Evolutionary conservation across 129 eudicot genomes (phyloP), one percentile per base, ranked within the genome.

Genomic region (Lactuca saligna): DNA sequence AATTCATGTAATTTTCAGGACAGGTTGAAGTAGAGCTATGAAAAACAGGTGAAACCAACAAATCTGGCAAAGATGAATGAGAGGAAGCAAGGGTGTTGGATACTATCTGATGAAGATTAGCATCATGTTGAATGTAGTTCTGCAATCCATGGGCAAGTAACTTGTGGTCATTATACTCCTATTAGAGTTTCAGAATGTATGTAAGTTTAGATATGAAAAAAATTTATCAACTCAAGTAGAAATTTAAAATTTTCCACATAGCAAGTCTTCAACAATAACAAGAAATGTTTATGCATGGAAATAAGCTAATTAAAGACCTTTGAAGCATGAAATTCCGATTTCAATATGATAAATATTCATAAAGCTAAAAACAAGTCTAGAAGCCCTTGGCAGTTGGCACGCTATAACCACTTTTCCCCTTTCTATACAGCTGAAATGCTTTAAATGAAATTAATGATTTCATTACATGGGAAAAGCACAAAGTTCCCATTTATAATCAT

Each of bases 41-140:
- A 66, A 66, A 54, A 70, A 51, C 77, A 25, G 77, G 79, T 57
- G 80, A 50, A 63, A 61, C 74, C 62, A 61, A 70, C 70, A 54
- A 53, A 55, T 76, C 70, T 49, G 75, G 61, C 65, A 64, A 17
- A 50, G 78, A 63, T 13, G 73, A 66, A 55, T 38, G 69, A 42
- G 74, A 48, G 60, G 80, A 32, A 20, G 70, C 11, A 49, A 53
- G 42, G 38, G 4, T 29, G 59, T 41, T n/a, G 11, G 78, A 62
- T 70, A 48, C 60, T 70, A 65, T 51, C 55, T 71, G 71, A 66
- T 41, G 66, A 67, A 72, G 79, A 59, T 78, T 58, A 8, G 74
- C 54, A 78, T 57, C 70, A 53, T 49, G 66, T 61, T 73, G 33
- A 31, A 74, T 69, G 31, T 64, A 54, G 62, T 35, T 65, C 57